Percentiles rank a stretch among this genome's conserved stretches.
These are phyloP conservation scores for Exophiala sp. DNA, from an alignment of 2,329 filamentous ascomycete species.

Conservation along the genomic window DNA sequence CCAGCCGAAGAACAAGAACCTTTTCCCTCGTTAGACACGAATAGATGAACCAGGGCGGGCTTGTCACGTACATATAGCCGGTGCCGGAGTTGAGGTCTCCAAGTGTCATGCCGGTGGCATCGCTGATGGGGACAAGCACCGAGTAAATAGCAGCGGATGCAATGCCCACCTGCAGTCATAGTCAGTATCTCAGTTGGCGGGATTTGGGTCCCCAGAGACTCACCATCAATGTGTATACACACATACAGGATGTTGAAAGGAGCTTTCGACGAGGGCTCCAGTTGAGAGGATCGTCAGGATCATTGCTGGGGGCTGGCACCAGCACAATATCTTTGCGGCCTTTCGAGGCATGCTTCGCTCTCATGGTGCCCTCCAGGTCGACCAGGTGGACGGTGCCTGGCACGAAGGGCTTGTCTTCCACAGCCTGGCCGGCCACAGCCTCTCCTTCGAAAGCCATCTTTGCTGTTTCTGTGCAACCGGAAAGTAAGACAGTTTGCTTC, in stretches of 20 bases:
- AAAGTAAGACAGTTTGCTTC: background rate
- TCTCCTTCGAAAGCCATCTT: background rate
- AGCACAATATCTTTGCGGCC: conserved; percentile 32
- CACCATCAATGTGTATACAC: conserved; percentile 28
- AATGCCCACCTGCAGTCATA: conserved; percentile 27
- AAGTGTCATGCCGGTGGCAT: conserved; percentile 40
- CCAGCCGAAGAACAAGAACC: conserved; percentile 37
- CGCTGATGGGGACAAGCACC: conserved; percentile 36
- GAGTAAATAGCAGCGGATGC: conserved; percentile 33
- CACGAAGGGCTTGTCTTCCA: background rate
- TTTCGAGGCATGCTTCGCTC: conserved; percentile 23
- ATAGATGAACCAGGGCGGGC: conserved; percentile 36
- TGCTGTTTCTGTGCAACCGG: background rate
- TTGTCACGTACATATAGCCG: conserved; percentile 33
- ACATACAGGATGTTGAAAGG: conserved; percentile 32
- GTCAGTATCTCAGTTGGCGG: conserved; percentile 30
- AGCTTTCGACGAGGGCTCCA: conserved; percentile 34
- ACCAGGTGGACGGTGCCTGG: conserved; percentile 38
- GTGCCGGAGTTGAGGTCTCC: conserved; percentile 44
- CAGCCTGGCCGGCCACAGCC: background rate
- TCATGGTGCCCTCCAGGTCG: conserved; percentile 29
- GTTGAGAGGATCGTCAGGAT: conserved; percentile 39
- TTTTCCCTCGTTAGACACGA: background rate
- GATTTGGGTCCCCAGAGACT: conserved; percentile 30
- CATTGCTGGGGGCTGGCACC: conserved; percentile 33